Conservation (phyloP, 371 early-diverging fungal species). For the Funneliformis caledonium region DNA sequence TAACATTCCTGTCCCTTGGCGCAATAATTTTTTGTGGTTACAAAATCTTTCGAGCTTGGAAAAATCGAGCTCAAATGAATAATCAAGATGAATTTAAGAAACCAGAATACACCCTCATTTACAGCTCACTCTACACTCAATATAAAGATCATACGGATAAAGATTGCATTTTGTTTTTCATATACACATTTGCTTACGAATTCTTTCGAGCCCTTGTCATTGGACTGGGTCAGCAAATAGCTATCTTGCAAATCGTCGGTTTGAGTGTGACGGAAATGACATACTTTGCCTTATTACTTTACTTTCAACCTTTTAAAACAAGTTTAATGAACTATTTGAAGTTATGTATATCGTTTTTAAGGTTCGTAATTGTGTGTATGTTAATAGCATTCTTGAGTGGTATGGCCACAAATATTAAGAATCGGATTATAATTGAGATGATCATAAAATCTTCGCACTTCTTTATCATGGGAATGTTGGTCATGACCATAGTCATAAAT, state of each 20-base stretch:
- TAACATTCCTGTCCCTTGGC: slow-evolving; percentile 16
- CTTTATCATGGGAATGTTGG: background rate
- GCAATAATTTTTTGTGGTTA: slow-evolving; percentile 9
- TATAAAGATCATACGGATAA: background rate
- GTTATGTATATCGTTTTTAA: background rate
- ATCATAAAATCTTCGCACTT: background rate
- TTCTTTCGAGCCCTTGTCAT: slow-evolving; percentile 11
- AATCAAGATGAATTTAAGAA: background rate
- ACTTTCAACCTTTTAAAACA: slow-evolving; percentile 7
- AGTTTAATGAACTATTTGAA: background rate
- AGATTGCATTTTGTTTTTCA: slow-evolving; percentile 15
- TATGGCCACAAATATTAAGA: background rate
- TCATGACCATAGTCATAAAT: background rate
- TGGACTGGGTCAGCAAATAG: background rate
- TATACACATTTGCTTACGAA: background rate
- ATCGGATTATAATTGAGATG: too few species aligned
- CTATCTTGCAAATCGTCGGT: background rate
- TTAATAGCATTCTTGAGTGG: slow-evolving; percentile 8
- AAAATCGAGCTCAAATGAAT: too few species aligned
- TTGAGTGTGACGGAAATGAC: background rate
- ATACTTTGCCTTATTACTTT: background rate
- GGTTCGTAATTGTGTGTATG: background rate
- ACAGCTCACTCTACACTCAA: slow-evolving; percentile 19
- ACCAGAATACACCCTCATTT: background rate
- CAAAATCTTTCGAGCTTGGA: slow-evolving; percentile 8